Base-by-base conservation (phyloP, 1,284 basidiomycete species). In the Hymenochaete sp. region DNA sequence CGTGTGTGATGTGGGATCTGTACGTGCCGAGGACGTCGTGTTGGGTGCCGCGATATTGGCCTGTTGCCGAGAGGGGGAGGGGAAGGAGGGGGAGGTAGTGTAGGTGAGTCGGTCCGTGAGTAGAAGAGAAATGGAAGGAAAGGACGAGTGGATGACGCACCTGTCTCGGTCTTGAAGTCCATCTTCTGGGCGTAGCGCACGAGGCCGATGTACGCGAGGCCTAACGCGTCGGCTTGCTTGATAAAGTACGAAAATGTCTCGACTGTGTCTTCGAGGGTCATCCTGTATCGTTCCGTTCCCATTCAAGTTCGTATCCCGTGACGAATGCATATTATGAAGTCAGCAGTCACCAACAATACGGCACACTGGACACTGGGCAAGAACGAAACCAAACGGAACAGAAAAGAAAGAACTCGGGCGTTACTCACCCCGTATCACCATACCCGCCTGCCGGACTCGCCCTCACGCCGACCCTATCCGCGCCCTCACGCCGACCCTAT, bases 401-500 rank as follows among this genome's bases (percentile, higher is more conserved):
- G n/a, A n/a, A n/a, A n/a, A n/a, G n/a, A n/a, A n/a, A n/a, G n/a
- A n/a, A n/a, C n/a, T n/a, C n/a, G n/a, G n/a, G n/a, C n/a, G n/a
- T n/a, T n/a, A 40, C 32, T 21, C 38, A 68, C 66, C 67, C 67
- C 11, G 67, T 54, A 52, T 70, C 69, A 46, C 72, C 75, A 58
- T 72, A 72, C 3, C 67, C 65, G 19, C 66, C 65, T 44, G 60
- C 65, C 3, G 77, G 77, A 29, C 59, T 69, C 8, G 78, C 49
- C 46, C 78, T 73, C 47, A 80, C 56, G 4, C 65, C 72, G 25
- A 74, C 69, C 21, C 70, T 62, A 3, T 66, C 65, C 9, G 59
- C 49, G 1, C 78, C 78, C 45, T n/a, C n/a, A n/a, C n/a, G 4
- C 65, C 72, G 25, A 74, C 69, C 21, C 70, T 62, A 3, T 66